Evolutionary conservation across 371 early-diverging fungal species (phyloP), one percentile per base, ranked within the genome.

Genomic region (Dinochytrium kinnereticum): DNA sequence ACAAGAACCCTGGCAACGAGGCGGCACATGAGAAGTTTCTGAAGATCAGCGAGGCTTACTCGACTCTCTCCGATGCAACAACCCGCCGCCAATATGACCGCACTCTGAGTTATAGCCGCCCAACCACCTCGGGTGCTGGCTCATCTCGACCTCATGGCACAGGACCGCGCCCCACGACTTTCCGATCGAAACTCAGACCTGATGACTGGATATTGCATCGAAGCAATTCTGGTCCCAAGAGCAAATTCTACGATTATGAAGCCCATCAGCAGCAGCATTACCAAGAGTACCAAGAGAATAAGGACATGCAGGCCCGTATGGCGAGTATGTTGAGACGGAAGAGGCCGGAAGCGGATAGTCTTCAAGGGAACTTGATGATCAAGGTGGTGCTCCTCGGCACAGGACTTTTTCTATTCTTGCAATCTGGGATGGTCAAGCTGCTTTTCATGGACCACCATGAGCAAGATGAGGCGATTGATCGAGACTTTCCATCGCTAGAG

Each of bases 21-120:
- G 90, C 90, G 1, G 80, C 83, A 3, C 90, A 91, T 70, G 59
- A 79, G 5, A 80, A 82, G 68, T 97, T 97, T 75, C 76, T 95
- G 17, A 82, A 90, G 64, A 89, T 95, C 68, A 93, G 88, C 74
- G 94, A 96, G 77, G 95, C 97, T 0, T 95, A 97, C 85, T 90
- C 92, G 1, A 78, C 90, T 0, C 84, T 97, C 19, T 86, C 90
- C 38, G 88, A 93, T 78, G 95, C 91, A 28, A 80, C 82, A 0
- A 89, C 82, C 55, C 83, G 95, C 49, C 81, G 83, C n/a, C 90
- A 91, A 38, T 95, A 97, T 77, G 97, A 97, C 80, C 49, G 74
- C 3, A 34, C 28, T 19, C 71, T 78, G 40, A 24, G 44, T 36
- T 33, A 30, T 28, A 5, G 34, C 19, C 3, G 38, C 31, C 34